Conservation (phyloP, 495 filamentous ascomycete species). For the Penicillium lividum region DNA sequence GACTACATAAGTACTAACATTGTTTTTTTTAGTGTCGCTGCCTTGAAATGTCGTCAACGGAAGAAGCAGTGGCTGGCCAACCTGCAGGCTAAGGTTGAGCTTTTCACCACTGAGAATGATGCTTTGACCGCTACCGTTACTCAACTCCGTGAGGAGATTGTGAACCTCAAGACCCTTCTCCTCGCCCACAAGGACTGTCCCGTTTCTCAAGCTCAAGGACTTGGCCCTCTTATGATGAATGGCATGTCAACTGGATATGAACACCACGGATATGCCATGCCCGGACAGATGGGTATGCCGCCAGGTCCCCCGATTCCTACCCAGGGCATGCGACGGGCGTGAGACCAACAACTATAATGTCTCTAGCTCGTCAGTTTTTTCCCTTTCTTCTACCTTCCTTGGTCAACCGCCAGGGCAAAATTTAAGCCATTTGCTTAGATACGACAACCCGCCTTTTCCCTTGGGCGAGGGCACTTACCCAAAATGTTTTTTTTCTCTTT, state of each 20-base stretch:
- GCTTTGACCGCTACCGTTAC: conserved; percentile 79
- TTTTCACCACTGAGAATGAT: conserved; percentile 90
- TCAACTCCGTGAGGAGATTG: conserved; percentile 86
- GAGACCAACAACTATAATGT: neutral
- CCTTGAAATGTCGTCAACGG: conserved; percentile 93
- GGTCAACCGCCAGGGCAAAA: neutral
- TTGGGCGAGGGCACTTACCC: conserved; percentile 5
- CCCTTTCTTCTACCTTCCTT: conserved; percentile 5
- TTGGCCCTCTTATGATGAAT: conserved; percentile 68
- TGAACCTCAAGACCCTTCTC: conserved; percentile 90
- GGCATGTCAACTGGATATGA: conserved; percentile 47
- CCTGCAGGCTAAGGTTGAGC: conserved; percentile 90
- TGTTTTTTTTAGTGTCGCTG: conserved; percentile 82
- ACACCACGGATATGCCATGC: conserved; percentile 39
- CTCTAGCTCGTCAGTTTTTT: conserved; percentile 8
- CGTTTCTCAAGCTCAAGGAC: conserved; percentile 82
- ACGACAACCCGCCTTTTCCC: conserved; percentile 18
- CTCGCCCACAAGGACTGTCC: conserved; percentile 97
- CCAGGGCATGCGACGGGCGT: conserved; percentile 40
- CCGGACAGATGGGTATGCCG: conserved; percentile 43
- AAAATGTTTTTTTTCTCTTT: conserved; percentile 18
- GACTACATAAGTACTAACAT: conserved; percentile 20
- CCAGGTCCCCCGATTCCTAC: conserved; percentile 40
- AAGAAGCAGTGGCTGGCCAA: conserved; percentile 99
- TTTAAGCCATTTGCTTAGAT: conserved; percentile 23